Evolutionary conservation across 371 early-diverging fungal species (phyloP).

Genomic region (Rhizopus sp.): DNA sequence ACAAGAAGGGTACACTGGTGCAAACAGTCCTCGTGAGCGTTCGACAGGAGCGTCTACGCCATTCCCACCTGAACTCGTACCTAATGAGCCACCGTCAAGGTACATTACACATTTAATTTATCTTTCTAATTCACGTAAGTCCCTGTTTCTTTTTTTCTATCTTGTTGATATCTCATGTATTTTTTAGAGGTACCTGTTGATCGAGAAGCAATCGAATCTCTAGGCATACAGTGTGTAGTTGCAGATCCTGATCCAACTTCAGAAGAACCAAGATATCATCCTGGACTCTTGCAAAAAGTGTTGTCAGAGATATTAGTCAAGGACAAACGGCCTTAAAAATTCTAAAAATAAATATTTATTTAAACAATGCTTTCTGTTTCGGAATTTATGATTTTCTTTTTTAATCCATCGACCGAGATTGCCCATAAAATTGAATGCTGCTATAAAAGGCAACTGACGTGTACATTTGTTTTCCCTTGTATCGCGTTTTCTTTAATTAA

Average conservation of each 20-base stretch:
- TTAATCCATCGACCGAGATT: no score
- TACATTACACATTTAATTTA: conserved; percentile 74
- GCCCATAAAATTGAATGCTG: no score
- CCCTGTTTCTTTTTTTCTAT: no score
- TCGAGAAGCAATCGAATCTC: conserved; percentile 51
- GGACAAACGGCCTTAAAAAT: not conserved
- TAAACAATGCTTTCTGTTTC: no score
- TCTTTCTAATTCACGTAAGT: conserved; percentile 57
- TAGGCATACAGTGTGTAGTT: conserved; percentile 63
- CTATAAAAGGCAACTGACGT: no score
- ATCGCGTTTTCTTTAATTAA: no score
- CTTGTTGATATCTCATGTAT: not conserved
- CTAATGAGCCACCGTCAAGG: conserved; percentile 52
- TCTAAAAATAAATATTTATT: no score
- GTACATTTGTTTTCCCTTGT: no score
- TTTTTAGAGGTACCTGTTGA: conserved; percentile 51
- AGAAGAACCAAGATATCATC: conserved; percentile 22
- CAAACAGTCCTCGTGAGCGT: conserved; percentile 7
- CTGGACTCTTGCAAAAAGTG: conserved; percentile 14
- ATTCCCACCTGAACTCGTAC: conserved; percentile 43
- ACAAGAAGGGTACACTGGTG: conserved; percentile 23
- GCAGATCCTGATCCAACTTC: conserved; percentile 25
- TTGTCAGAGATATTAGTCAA: conserved; percentile 9
- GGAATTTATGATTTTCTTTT: no score
- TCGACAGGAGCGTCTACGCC: conserved; percentile 15